Evolutionary conservation across 2,329 filamentous ascomycete species (phyloP).

Genomic region (Xylariaceae sp.): DNA sequence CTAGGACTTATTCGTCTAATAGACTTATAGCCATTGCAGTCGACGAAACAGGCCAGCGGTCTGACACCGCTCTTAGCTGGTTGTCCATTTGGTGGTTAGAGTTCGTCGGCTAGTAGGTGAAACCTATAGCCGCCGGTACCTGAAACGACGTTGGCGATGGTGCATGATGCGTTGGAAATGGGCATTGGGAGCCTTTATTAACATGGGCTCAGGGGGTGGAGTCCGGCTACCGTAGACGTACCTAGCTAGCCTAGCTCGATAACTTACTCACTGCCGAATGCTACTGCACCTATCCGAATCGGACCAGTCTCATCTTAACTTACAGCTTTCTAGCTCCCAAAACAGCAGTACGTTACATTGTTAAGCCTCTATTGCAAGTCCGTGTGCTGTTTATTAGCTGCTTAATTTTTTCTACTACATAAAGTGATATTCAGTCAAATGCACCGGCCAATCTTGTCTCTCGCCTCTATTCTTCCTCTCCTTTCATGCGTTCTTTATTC

Average conservation of each 20-base stretch:
- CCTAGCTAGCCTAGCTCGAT: too few relatives aligned
- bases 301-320: constrained; percentile 8
- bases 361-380: neutral
- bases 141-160: constrained; percentile 15
- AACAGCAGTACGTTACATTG: neutral
- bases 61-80: neutral
- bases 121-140: constrained; percentile 1
- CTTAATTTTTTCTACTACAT: too few relatives aligned
- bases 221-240: too few relatives aligned
- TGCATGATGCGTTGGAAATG: constrained; percentile 10
- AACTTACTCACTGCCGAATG: constrained; percentile 17
- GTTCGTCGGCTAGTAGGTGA: too few relatives aligned
- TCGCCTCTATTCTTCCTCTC: neutral
- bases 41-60: neutral
- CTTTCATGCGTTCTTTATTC: neutral
- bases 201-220: constrained; percentile 10
- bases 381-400: too few relatives aligned
- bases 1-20: too few relatives aligned
- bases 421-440: too few relatives aligned
- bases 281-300: constrained; percentile 23
- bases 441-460: neutral
- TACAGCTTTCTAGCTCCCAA: neutral
- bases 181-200: neutral
- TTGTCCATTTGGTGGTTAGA: too few relatives aligned
- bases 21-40: too few relatives aligned